phyloP scores from a whole-genome alignment of 2,329 filamentous ascomycete species.

The Venturia oleaginea region DNA sequence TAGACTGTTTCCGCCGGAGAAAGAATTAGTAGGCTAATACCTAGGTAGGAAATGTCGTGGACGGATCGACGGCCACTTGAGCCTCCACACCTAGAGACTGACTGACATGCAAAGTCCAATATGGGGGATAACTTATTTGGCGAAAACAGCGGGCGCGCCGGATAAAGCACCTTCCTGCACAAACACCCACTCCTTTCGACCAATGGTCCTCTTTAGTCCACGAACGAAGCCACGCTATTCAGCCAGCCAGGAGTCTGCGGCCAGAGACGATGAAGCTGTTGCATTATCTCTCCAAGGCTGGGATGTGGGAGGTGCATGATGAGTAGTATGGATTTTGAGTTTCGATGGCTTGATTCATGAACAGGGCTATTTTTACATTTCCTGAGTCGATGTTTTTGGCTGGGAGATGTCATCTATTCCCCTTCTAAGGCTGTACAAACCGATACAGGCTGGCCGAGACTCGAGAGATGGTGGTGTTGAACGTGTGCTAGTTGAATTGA shows the following conservation, averaged over 20 bases:
- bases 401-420: too few relatives aligned
- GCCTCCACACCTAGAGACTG: neutral
- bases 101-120: neutral
- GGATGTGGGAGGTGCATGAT: neutral
- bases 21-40: neutral
- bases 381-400: neutral
- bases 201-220: neutral
- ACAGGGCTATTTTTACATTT: neutral
- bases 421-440: too few relatives aligned
- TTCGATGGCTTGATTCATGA: neutral
- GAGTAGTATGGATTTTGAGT: neutral
- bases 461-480: too few relatives aligned
- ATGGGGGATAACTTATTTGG: neutral
- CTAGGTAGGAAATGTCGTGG: neutral
- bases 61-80: neutral
- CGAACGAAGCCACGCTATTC: neutral
- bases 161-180: neutral
- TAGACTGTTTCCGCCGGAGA: too few relatives aligned
- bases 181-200: neutral
- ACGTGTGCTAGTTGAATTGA: too few relatives aligned
- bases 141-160: neutral
- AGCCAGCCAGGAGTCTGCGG: neutral
- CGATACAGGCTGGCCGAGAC: too few relatives aligned
- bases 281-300: slow-evolving; percentile 1
- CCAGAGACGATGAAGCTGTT: neutral